phyloP scores from a whole-genome alignment of 257 asterid species.

The Rubia yunnanensis region DNA sequence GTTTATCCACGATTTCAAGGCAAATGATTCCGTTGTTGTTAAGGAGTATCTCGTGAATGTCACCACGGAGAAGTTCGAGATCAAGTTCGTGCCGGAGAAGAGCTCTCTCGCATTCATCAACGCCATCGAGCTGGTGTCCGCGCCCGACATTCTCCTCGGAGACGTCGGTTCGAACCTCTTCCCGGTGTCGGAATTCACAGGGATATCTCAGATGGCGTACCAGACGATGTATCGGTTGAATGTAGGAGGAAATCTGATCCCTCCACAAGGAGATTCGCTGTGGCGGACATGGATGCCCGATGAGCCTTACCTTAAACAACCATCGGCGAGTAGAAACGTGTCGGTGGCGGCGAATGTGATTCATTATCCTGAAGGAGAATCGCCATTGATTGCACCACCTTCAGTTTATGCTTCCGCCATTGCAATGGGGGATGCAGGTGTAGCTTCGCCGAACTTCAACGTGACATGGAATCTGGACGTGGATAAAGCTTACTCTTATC shows the following conservation, averaged over 20 bases:
- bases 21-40: conserved; percentile 8
- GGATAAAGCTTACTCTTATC: conserved; percentile 53
- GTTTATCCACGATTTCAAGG: conserved; percentile 34
- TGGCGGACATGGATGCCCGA: conserved; percentile 47
- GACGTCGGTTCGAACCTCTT: conserved; percentile 32
- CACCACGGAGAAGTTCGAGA: conserved; percentile 31
- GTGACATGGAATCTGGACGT: conserved; percentile 63
- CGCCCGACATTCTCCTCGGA: conserved; percentile 36
- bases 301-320: conserved; percentile 40
- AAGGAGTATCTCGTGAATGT: conserved; percentile 49
- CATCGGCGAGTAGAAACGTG: conserved; percentile 26
- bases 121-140: conserved; percentile 53
- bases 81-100: conserved; percentile 28
- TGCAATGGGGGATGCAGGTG: conserved; percentile 66
- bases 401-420: conserved; percentile 66
- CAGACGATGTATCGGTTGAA: conserved; percentile 38
- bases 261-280: conserved; percentile 28
- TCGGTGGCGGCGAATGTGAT: conserved; percentile 44
- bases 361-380: conserved; percentile 57
- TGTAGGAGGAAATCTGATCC: conserved; percentile 39
- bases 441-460: conserved; percentile 53
- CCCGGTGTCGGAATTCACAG: conserved; percentile 34
- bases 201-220: conserved; percentile 27
- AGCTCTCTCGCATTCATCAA: conserved; percentile 40
- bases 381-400: conserved; percentile 82